Evolutionary conservation across 2,329 filamentous ascomycete species (phyloP).

Genomic region (Colletotrichum higginsianum): DNA sequence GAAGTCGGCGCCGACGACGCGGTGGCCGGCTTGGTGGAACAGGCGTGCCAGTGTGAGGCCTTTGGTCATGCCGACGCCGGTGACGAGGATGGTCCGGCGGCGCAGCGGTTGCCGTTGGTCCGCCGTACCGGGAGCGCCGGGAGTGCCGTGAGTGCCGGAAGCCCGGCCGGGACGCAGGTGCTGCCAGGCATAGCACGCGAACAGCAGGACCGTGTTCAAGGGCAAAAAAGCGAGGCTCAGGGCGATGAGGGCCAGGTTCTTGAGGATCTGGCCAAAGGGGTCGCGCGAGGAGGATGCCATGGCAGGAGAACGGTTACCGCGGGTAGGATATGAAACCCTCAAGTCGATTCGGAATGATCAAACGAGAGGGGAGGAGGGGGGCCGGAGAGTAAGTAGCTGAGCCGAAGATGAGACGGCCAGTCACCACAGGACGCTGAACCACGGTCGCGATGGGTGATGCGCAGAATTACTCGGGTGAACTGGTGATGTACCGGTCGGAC

Average conservation of each 20-base stretch:
- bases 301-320: background rate
- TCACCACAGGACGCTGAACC: background rate
- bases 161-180: slow-evolving; percentile 15
- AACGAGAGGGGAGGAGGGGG: background rate
- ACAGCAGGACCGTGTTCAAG: slow-evolving; percentile 26
- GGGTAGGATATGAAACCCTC: background rate
- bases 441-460: background rate
- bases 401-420: slow-evolving; percentile 36
- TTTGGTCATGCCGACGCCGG: slow-evolving; percentile 81
- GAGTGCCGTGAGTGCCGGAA: background rate
- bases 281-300: slow-evolving; percentile 29
- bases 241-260: slow-evolving; percentile 38
- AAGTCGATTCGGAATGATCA: background rate
- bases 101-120: background rate
- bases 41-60: slow-evolving; percentile 76
- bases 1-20: slow-evolving; percentile 81
- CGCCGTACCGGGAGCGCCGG: background rate
- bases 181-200: slow-evolving; percentile 23
- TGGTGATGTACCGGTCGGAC: slow-evolving; percentile 7
- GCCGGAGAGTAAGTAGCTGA: slow-evolving; percentile 1
- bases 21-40: slow-evolving; percentile 75
- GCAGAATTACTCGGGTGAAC: background rate
- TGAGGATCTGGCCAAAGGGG: slow-evolving; percentile 32
- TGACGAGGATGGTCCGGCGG: slow-evolving; percentile 71
- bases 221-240: slow-evolving; percentile 34